A percentile compares a stretch with the other conserved stretches of the same genome.
phyloP scores from a whole-genome alignment of 2,329 filamentous ascomycete genomes.

The Didymella keratinophila region DNA sequence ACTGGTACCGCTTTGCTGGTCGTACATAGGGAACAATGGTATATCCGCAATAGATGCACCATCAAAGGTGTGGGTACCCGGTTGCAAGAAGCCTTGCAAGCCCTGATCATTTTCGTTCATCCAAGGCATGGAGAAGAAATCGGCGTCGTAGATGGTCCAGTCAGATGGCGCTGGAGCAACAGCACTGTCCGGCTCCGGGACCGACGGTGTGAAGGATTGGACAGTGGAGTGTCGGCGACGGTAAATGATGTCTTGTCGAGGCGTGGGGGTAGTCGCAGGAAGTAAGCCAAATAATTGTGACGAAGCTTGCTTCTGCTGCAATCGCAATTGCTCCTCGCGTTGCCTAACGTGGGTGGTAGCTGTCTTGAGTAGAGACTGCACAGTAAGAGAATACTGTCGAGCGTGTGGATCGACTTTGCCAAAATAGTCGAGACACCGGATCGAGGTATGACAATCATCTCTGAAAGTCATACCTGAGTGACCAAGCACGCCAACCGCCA shows the following conservation, averaged over 20 bases:
- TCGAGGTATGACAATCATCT: slow-evolving; percentile 33
- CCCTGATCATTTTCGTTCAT: slow-evolving; percentile 43
- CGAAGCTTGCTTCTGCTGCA: slow-evolving; percentile 40
- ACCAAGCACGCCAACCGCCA: slow-evolving; percentile 39
- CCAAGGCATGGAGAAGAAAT: slow-evolving; percentile 44
- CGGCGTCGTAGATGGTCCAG: slow-evolving; percentile 45
- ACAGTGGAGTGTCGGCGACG: slow-evolving; percentile 10
- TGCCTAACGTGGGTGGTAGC: slow-evolving; percentile 37
- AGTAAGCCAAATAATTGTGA: slow-evolving; percentile 42
- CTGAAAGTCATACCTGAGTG: slow-evolving; percentile 33
- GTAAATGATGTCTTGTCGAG: slow-evolving; percentile 2
- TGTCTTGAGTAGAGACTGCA: slow-evolving; percentile 37
- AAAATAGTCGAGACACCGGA: slow-evolving; percentile 40
- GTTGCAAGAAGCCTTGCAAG: slow-evolving; percentile 42
- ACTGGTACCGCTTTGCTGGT: slow-evolving; percentile 32
- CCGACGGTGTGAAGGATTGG: slow-evolving; percentile 10
- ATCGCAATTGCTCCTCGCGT: slow-evolving; percentile 32
- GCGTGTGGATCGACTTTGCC: slow-evolving; percentile 40
- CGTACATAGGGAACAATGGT: slow-evolving; percentile 43
- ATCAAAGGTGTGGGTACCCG: slow-evolving; percentile 40
- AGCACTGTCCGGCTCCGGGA: slow-evolving; percentile 13
- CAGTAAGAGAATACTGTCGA: slow-evolving; percentile 41
- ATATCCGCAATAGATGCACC: slow-evolving; percentile 44
- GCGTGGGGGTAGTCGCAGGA: slow-evolving; percentile 18
- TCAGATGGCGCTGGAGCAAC: slow-evolving; percentile 27